Evolutionary conservation across 257 asterid species (phyloP).

Genomic region (Mentha longifolia): DNA sequence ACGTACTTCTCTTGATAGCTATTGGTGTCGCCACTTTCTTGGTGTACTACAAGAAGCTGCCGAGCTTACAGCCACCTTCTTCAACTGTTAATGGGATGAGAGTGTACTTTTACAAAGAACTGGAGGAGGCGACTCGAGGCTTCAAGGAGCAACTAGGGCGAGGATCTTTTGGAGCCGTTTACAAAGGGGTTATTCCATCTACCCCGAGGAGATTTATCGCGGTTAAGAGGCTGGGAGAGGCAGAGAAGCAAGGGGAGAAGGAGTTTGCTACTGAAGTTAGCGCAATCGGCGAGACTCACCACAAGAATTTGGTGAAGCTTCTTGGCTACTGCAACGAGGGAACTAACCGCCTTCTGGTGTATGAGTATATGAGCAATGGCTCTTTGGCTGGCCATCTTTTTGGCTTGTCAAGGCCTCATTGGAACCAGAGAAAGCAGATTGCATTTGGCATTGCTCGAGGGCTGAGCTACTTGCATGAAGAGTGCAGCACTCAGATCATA

Average conservation of each 20-base stretch:
- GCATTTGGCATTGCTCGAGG: conserved; percentile 49
- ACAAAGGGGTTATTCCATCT: conserved; percentile 41
- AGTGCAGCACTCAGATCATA: no score
- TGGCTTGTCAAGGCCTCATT: conserved; percentile 40
- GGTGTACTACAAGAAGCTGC: conserved; percentile 17
- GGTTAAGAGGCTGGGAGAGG: conserved; percentile 49
- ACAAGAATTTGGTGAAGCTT: conserved; percentile 57
- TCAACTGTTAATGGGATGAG: conserved; percentile 27
- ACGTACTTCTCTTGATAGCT: conserved; percentile 29
- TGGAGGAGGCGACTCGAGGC: conserved; percentile 43
- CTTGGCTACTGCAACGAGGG: conserved; percentile 56
- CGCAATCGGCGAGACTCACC: conserved; percentile 55
- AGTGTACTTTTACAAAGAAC: conserved; percentile 41
- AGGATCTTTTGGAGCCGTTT: conserved; percentile 61
- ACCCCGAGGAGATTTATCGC: conserved; percentile 36
- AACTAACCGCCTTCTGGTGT: conserved; percentile 42
- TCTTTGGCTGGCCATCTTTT: conserved; percentile 43
- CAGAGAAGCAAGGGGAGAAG: conserved; percentile 44
- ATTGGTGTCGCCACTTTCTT: conserved; percentile 28
- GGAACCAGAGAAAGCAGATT: conserved; percentile 50
- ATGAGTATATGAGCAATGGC: conserved; percentile 51
- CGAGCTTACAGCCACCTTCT: neutral
- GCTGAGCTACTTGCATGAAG: no score
- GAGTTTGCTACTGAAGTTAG: conserved; percentile 58
- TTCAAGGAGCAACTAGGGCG: conserved; percentile 49